Percentiles rank a stretch among this genome's conserved stretches.
Conservation (phyloP, 495 filamentous ascomycete species). For the Daldinia decipiens region DNA sequence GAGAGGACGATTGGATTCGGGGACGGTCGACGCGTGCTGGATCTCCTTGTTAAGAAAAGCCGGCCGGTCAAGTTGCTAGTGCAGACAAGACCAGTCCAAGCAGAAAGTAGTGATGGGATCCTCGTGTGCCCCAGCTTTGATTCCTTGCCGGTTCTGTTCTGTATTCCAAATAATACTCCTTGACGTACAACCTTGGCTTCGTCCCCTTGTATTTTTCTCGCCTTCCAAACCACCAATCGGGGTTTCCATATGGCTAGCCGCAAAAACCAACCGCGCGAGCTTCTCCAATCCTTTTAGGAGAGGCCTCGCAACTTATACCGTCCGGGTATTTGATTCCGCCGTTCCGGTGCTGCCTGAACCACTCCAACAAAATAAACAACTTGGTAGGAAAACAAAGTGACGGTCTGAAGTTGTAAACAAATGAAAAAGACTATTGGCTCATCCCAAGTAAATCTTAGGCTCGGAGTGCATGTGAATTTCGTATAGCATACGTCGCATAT, state of each 20-base stretch:
- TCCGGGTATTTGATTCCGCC: slow-evolving; percentile 47
- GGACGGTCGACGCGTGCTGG: slow-evolving; percentile 9
- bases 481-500: slow-evolving; percentile 31
- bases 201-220: slow-evolving; percentile 14
- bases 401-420: slow-evolving; percentile 25
- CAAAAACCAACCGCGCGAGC: slow-evolving; percentile 28
- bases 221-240: slow-evolving; percentile 19
- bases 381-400: slow-evolving; percentile 33
- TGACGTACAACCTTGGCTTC: slow-evolving; percentile 10
- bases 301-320: slow-evolving; percentile 33
- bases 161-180: slow-evolving; percentile 20
- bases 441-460: slow-evolving; percentile 21
- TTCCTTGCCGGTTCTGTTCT: slow-evolving; percentile 18
- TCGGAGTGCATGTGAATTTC: slow-evolving; percentile 11
- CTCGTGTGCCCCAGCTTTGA: slow-evolving; percentile 8
- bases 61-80: slow-evolving; percentile 9
- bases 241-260: slow-evolving; percentile 20
- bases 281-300: slow-evolving; percentile 28
- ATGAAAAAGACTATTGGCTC: slow-evolving; percentile 17
- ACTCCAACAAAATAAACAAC: slow-evolving; percentile 30
- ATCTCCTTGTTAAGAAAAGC: slow-evolving; percentile 6
- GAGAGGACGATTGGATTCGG: slow-evolving; percentile 10
- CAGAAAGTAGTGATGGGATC: slow-evolving; percentile 4
- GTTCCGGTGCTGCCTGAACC: slow-evolving; percentile 36
- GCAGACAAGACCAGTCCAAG: slow-evolving; percentile 7